Evolutionary conservation across 225 moss, liverwort and hornwort genomes (phyloP).

Genomic region (Rhytidiadelphus loreus): DNA sequence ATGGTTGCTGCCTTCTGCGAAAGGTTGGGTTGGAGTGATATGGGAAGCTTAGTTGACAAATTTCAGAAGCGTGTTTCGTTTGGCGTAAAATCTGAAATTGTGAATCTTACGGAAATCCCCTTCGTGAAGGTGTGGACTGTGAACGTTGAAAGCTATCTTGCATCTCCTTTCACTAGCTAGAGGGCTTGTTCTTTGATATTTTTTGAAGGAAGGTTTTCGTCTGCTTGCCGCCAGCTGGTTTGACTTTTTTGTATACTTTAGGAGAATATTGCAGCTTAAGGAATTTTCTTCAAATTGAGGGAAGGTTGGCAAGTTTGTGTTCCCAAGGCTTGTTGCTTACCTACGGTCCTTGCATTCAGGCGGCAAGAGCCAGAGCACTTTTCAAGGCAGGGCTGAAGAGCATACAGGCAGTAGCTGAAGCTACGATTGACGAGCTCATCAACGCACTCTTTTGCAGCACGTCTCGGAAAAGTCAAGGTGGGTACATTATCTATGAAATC

Average conservation of each 20-base stretch:
- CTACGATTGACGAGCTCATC: constrained; percentile 59
- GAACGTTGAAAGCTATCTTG: not conserved
- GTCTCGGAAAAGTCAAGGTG: constrained; percentile 64
- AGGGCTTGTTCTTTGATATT: not conserved
- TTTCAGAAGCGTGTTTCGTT: constrained; percentile 95
- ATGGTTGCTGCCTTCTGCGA: constrained; percentile 96
- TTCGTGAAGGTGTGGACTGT: constrained; percentile 67
- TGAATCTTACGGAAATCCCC: constrained; percentile 86
- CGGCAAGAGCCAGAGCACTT: constrained; percentile 84
- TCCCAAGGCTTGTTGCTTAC: not conserved
- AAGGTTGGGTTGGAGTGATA: constrained; percentile 89
- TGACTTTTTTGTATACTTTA: not conserved
- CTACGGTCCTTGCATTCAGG: constrained; percentile 22
- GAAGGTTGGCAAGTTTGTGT: not conserved
- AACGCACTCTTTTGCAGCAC: constrained; percentile 57
- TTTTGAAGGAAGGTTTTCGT: not conserved
- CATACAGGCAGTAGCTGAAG: constrained; percentile 91
- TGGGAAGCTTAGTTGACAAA: constrained; percentile 73
- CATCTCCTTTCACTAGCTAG: not conserved
- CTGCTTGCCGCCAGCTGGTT: not conserved
- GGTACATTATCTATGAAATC: not conserved
- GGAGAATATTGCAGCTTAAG: not conserved
- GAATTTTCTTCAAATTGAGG: not conserved
- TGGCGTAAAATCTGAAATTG: constrained; percentile 95
- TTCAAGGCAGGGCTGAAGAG: constrained; percentile 82